Conservation (phyloP, 345 rosid species). For the Populus deltoides region DNA sequence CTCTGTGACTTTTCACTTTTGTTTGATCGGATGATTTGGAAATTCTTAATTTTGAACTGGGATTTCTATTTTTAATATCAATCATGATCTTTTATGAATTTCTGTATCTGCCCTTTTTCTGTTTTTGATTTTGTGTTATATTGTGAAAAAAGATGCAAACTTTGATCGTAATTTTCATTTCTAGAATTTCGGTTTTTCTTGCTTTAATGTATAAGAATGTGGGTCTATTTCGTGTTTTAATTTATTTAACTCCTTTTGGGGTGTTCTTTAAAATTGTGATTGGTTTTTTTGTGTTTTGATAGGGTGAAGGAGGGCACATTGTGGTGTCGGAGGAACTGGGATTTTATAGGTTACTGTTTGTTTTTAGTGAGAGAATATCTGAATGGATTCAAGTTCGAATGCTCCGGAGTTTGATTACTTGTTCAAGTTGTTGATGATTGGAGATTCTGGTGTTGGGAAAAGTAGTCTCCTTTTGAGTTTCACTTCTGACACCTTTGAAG, state of each 20-base stretch:
- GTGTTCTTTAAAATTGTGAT: neutral
- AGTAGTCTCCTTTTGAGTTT: constrained; percentile 25
- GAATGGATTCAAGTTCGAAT: constrained; percentile 13
- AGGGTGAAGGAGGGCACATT: neutral
- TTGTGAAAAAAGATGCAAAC: neutral
- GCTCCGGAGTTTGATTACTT: constrained; percentile 18
- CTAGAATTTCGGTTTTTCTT: neutral
- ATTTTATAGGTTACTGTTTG: neutral
- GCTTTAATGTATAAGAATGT: neutral
- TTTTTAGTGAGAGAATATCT: neutral
- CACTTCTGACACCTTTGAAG: constrained; percentile 25
- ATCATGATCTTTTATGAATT: neutral
- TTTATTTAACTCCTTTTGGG: neutral
- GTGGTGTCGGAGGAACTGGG: neutral
- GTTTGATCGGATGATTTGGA: neutral
- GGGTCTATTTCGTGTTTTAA: neutral
- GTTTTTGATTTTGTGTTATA: neutral
- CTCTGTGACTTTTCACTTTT: neutral
- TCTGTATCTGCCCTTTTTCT: neutral
- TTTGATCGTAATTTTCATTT: neutral
- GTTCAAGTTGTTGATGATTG: constrained; percentile 27
- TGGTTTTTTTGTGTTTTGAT: neutral
- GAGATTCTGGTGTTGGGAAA: constrained; percentile 30
- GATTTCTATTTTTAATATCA: neutral
- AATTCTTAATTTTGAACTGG: neutral